Percentiles rank a stretch among this genome's conserved stretches.
These are phyloP conservation scores for Hemileia vastatrix DNA, from an alignment of 1,284 basidiomycete genomes.

Conservation along the genomic window DNA sequence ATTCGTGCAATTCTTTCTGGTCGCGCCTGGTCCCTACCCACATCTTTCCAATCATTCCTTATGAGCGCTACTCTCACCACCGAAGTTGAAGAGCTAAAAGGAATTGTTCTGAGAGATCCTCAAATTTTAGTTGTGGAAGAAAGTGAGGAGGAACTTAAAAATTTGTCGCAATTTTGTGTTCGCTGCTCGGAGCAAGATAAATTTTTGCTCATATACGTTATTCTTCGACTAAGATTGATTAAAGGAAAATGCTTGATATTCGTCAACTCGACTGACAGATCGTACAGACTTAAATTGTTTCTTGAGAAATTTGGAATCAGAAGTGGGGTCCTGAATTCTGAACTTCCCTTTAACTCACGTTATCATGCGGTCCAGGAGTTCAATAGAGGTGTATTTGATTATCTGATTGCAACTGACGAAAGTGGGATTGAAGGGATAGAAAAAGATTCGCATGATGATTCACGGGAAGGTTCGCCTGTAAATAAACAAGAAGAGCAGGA, in stretches of 20 bases:
- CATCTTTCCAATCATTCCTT: slow-evolving; percentile 83
- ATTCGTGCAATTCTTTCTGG: slow-evolving; percentile 72
- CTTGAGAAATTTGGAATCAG: slow-evolving; percentile 96
- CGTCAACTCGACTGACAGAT: slow-evolving; percentile 91
- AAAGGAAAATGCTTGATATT: slow-evolving; percentile 95
- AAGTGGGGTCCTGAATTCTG: slow-evolving; percentile 90
- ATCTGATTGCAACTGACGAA: slow-evolving; percentile 97
- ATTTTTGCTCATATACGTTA: slow-evolving; percentile 86
- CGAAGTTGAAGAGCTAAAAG: slow-evolving; percentile 84
- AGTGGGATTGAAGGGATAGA: slow-evolving; percentile 49
- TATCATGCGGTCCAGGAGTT: slow-evolving; percentile 97
- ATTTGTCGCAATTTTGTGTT: slow-evolving; percentile 77
- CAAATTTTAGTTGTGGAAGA: slow-evolving; percentile 78
- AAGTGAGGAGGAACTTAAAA: slow-evolving; percentile 63
- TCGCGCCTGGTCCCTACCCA: slow-evolving; percentile 54
- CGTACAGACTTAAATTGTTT: slow-evolving; percentile 90
- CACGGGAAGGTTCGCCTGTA: too few species aligned
- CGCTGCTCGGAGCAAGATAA: slow-evolving; percentile 88
- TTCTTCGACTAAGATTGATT: slow-evolving; percentile 86
- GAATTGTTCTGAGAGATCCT: slow-evolving; percentile 73
- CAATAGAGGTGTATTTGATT: slow-evolving; percentile 96
- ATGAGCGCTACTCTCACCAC: slow-evolving; percentile 98
- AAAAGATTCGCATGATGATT: slow-evolving; percentile 45
- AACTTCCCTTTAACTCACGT: slow-evolving; percentile 88
- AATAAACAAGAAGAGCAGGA: slow-evolving; percentile 45